Evolutionary conservation across 2,329 filamentous ascomycete species (phyloP), one percentile per base, ranked within the genome.

Genomic region (Botrytis squamosa): DNA sequence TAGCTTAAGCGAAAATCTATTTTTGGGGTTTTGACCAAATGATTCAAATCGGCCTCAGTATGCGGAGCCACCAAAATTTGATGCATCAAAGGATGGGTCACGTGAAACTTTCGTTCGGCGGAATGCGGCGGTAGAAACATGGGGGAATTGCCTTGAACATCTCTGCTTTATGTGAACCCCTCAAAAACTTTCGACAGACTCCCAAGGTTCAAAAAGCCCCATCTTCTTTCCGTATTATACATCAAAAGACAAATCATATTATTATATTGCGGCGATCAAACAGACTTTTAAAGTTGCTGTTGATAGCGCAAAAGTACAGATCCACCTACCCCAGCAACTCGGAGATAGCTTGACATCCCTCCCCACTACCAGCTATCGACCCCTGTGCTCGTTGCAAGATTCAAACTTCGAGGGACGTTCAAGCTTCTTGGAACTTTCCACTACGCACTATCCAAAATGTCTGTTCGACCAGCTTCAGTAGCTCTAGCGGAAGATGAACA

Each of bases 401-500:
- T 52, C 44, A n/a, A 40, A 18, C 36, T 55, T 64, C 25, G 16
- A 44, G 22, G 8, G 25, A 42, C 25, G 1, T 40, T 64, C 62
- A 29, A 68, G 49, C 12, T 42, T 42, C 25, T 20, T 57, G 18
- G 49, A n/a, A 14, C 8, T 20, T 40, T 64, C 18, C 33, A 33
- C 5, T 46, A 44, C 33, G 9, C 14, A 52, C 14, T 1, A 25
- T 22, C 18, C 59, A 46, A 68, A 9, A 72, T 68, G 71, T 40
- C 71, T 25, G 55, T n/a, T 49, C 40, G 71, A n/a, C 70, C 70
- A 36, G n/a, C 70, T 59, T 72, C 70, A 44, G 25, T 25, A 33
- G 62, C 46, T 25, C 29, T 55, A 7, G 60, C 36, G 25, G 77
- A 77, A 59, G 78, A 74, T 18, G 80, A 79, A 36, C 77, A 76